A percentile compares a stretch with the other conserved stretches of the same genome.
Evolutionary conservation across 2,329 filamentous ascomycete species (phyloP).

Genomic region (Cadophora malorum): DNA sequence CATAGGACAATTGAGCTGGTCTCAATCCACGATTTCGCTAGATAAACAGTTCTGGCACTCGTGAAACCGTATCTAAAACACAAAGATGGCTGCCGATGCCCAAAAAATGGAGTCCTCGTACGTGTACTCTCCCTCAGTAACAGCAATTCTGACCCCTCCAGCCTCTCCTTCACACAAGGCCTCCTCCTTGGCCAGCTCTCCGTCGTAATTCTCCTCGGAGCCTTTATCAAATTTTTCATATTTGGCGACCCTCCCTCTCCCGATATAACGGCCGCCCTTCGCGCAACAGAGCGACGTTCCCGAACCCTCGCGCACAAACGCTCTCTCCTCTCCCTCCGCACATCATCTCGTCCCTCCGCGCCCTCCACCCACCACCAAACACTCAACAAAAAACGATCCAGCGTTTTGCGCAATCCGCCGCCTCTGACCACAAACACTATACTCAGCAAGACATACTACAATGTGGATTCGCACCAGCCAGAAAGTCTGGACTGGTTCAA

Average conservation of each 20-base stretch:
- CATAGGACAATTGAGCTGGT: constrained; percentile 25
- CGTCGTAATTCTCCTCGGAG: constrained; percentile 86
- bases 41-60: neutral
- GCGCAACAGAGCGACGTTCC: constrained; percentile 76
- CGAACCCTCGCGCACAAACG: constrained; percentile 78
- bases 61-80: neutral
- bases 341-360: constrained; percentile 43
- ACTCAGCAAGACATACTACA: constrained; percentile 96
- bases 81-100: constrained; percentile 33
- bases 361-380: constrained; percentile 47
- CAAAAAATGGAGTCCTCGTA: constrained; percentile 51
- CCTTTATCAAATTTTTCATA: constrained; percentile 99
- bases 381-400: constrained; percentile 69
- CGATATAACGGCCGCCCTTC: constrained; percentile 77
- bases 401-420: constrained; percentile 74
- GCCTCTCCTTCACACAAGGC: constrained; percentile 79
- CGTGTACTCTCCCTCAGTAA: constrained; percentile 33
- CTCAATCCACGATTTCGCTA: constrained; percentile 16
- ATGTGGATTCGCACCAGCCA: constrained; percentile 92
- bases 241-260: constrained; percentile 91
- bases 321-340: constrained; percentile 69
- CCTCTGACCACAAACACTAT: constrained; percentile 91
- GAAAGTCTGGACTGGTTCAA: constrained; percentile 99
- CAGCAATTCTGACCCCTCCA: constrained; percentile 15
- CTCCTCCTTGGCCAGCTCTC: constrained; percentile 93